phyloP scores from a whole-genome alignment of 495 filamentous ascomycete genomes.

The Cercophora newfieldiana region DNA sequence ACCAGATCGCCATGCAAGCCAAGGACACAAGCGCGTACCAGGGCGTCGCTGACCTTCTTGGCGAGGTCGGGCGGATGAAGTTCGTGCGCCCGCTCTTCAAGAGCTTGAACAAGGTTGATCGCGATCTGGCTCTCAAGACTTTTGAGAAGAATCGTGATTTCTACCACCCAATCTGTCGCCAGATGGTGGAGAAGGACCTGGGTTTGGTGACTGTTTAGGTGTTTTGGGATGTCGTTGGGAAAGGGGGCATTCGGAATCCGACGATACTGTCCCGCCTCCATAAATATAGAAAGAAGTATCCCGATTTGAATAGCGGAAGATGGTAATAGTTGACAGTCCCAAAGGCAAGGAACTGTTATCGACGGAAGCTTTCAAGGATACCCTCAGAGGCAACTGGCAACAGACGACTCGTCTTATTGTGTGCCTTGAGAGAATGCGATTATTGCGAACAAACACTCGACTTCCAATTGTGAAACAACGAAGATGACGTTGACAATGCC shows the following conservation, averaged over 20 bases:
- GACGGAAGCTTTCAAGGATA: no score
- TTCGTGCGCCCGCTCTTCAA: constrained; percentile 85
- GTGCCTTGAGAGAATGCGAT: not conserved
- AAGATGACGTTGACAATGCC: not conserved
- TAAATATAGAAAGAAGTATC: not conserved
- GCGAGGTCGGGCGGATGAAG: constrained; percentile 91
- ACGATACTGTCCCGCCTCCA: not conserved
- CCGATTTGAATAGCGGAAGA: not conserved
- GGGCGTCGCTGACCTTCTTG: constrained; percentile 71
- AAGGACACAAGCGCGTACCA: constrained; percentile 64
- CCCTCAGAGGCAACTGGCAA: no score
- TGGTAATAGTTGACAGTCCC: not conserved
- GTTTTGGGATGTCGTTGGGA: not conserved
- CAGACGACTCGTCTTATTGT: no score
- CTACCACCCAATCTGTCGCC: constrained; percentile 92
- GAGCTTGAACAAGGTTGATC: constrained; percentile 69
- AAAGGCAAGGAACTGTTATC: no score
- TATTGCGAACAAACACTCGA: not conserved
- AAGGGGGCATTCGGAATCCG: not conserved
- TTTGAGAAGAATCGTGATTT: constrained; percentile 87
- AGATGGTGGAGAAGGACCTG: constrained; percentile 81
- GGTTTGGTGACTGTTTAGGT: constrained; percentile 31
- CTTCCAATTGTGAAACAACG: not conserved
- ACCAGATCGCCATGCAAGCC: constrained; percentile 73
- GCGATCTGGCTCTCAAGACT: constrained; percentile 71